Evolutionary conservation across 441 rosid species (phyloP).

Genomic region (Arabidopsis lyrata): DNA sequence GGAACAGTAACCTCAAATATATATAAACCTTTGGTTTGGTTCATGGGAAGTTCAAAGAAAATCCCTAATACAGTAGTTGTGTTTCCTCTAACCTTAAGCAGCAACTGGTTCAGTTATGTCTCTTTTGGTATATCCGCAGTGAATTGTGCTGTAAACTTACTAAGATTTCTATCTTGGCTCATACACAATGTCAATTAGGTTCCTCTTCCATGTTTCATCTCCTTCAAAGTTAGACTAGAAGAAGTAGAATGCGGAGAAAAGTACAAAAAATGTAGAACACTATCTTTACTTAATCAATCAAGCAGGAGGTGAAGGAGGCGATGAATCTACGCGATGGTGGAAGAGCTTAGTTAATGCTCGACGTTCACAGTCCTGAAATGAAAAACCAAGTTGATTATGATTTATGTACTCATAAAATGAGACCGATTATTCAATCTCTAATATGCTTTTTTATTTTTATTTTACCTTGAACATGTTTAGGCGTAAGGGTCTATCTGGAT

Average conservation of each 20-base stretch:
- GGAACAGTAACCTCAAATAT: background rate
- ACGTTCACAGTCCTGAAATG: slow-evolving; percentile 88
- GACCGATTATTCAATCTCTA: slow-evolving; percentile 2
- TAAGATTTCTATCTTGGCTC: slow-evolving; percentile 9
- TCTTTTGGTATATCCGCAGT: background rate
- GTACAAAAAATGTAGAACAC: background rate
- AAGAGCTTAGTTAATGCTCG: slow-evolving; percentile 72
- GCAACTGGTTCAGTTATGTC: slow-evolving; percentile 20
- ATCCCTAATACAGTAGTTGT: background rate
- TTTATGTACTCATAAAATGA: slow-evolving; percentile 12
- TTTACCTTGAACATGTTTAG: slow-evolving; percentile 90
- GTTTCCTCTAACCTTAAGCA: slow-evolving; percentile 1
- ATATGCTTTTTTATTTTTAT: background rate
- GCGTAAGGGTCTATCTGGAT: slow-evolving; percentile 73
- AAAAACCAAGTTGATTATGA: slow-evolving; percentile 25
- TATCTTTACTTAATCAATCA: slow-evolving; percentile 46
- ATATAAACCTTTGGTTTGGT: slow-evolving; percentile 15
- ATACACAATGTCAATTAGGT: slow-evolving; percentile 12
- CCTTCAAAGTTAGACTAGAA: slow-evolving; percentile 28
- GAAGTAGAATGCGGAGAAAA: background rate
- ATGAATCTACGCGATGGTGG: slow-evolving; percentile 61
- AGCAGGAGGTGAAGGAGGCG: slow-evolving; percentile 47
- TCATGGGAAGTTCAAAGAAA: slow-evolving; percentile 17
- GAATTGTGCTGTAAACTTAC: background rate
- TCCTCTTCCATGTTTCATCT: slow-evolving; percentile 34